Conservation (phyloP, 257 asterid genomes). For the Solanum tarijense region DNA sequence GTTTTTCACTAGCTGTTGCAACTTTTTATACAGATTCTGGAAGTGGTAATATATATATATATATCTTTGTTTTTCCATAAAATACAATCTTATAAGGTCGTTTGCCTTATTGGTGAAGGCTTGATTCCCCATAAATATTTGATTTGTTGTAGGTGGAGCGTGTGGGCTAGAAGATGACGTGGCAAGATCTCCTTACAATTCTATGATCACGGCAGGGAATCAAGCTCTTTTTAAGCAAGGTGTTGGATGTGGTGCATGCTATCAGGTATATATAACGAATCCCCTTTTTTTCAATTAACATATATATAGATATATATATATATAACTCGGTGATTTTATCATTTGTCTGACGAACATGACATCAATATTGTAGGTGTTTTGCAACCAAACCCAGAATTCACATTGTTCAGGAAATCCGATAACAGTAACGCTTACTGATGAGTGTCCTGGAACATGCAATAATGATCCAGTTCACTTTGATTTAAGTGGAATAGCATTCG, state of each 20-base stretch:
- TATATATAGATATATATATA: too few relatives aligned
- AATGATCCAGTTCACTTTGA: background rate
- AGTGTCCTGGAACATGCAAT: background rate
- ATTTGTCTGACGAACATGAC: background rate
- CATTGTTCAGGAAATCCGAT: background rate
- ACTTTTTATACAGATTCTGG: background rate
- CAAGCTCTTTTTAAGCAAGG: background rate
- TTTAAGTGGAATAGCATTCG: background rate
- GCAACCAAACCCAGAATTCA: background rate
- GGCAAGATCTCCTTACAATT: background rate
- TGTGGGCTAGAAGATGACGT: conserved; percentile 6
- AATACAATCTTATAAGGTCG: background rate
- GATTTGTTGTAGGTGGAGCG: background rate
- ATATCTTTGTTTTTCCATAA: background rate
- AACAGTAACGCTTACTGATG: background rate
- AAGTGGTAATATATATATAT: background rate
- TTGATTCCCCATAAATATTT: background rate
- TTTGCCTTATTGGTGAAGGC: background rate
- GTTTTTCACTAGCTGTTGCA: background rate
- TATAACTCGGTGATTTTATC: background rate
- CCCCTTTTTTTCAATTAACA: background rate
- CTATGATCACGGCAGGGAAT: conserved; percentile 1
- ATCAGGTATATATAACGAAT: background rate
- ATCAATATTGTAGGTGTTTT: background rate
- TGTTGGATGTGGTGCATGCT: conserved; percentile 4